A percentile compares a stretch with the other conserved stretches of the same genome.
Evolutionary conservation across 164 flowering plant species (phyloP).

Genomic region (Pachysandra terminalis): DNA sequence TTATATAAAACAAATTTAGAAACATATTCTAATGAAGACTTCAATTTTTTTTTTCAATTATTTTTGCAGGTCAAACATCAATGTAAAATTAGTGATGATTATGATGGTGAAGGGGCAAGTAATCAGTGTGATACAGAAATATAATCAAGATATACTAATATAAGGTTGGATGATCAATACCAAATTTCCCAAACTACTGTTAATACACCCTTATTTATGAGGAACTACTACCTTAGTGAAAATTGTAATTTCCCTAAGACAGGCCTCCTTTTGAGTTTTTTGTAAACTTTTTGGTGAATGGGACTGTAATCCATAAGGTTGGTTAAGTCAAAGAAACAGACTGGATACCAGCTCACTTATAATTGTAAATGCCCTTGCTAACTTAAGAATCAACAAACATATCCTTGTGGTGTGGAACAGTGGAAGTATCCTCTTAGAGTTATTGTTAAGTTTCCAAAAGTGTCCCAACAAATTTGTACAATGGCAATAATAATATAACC

Average conservation of each 20-base stretch:
- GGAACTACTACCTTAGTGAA: background rate
- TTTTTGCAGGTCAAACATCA: conserved; percentile 18
- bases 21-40: background rate
- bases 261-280: too few species aligned
- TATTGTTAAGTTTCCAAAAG: background rate
- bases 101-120: background rate
- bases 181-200: background rate
- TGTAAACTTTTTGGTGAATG: too few species aligned
- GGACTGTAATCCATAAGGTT: too few species aligned
- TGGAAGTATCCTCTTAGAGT: background rate
- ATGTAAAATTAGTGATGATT: conserved; percentile 5
- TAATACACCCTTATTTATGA: background rate
- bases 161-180: conserved; percentile 1
- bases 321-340: conserved; percentile 6
- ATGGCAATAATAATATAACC: too few species aligned
- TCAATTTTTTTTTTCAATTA: background rate
- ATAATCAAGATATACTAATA: too few species aligned
- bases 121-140: background rate
- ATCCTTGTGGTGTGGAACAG: background rate
- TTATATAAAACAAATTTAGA: background rate
- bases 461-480: too few species aligned
- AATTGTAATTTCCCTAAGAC: too few species aligned
- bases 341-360: conserved; percentile 1
- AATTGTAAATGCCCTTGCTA: background rate
- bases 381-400: background rate